These are phyloP conservation scores for Yamadazyma atlantica DNA, from an alignment of 1,139 yeast genomes.

Conservation along the genomic window DNA sequence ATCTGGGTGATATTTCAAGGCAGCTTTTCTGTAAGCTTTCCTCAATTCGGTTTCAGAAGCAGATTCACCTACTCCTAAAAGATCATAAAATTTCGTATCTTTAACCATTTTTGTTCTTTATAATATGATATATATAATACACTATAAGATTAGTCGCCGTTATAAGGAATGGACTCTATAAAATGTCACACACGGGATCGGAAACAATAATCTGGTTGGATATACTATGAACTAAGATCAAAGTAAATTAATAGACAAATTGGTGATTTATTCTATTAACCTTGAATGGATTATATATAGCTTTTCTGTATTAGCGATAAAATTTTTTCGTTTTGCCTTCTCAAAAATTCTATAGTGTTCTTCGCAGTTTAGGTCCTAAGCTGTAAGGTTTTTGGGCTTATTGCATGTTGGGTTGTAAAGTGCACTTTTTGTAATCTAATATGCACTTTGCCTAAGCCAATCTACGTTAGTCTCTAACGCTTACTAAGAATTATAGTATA, in stretches of 20 bases:
- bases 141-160: neutral
- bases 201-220: neutral
- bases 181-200: neutral
- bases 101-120: constrained; percentile 75
- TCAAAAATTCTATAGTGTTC: neutral
- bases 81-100: constrained; percentile 85
- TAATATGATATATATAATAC: neutral
- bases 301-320: neutral
- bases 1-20: constrained; percentile 94
- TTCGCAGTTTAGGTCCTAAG: neutral
- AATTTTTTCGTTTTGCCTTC: constrained; percentile 1
- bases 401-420: neutral
- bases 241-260: too few species aligned
- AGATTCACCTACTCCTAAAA: constrained; percentile 73
- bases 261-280: neutral
- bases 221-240: too few species aligned
- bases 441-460: neutral
- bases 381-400: too few species aligned
- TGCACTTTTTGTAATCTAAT: neutral
- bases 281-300: neutral
- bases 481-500: too few species aligned
- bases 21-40: constrained; percentile 92
- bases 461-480: too few species aligned
- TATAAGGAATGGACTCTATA: neutral
- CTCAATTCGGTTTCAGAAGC: constrained; percentile 86